phyloP scores from a whole-genome alignment of 2,329 filamentous ascomycete genomes.

The Pseudocercospora fuligena region DNA sequence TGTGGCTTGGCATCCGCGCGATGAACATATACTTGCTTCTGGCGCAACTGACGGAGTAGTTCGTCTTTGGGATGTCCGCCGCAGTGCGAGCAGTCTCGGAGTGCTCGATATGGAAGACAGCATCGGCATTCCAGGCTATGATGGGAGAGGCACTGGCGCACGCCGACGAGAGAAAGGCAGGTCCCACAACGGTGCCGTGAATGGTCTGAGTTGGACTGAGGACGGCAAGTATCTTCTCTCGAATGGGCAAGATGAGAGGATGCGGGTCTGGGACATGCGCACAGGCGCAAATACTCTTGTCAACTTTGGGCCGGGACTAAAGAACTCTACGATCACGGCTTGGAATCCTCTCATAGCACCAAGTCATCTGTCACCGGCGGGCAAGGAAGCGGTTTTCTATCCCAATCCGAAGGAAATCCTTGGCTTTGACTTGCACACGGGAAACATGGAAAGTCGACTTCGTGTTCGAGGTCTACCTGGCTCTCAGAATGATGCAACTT shows the following conservation, averaged over 20 bases:
- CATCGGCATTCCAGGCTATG: conserved; percentile 63
- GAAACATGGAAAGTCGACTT: conserved; percentile 72
- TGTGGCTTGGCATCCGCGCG: conserved; percentile 78
- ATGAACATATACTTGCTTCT: conserved; percentile 79
- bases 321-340: conserved; percentile 62
- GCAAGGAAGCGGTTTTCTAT: conserved; percentile 74
- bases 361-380: conserved; percentile 58
- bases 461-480: conserved; percentile 59
- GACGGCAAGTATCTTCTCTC: conserved; percentile 78
- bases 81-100: conserved; percentile 75
- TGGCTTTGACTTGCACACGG: conserved; percentile 78
- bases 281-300: conserved; percentile 85
- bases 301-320: conserved; percentile 81
- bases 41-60: conserved; percentile 84
- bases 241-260: conserved; percentile 79
- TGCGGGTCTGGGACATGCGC: conserved; percentile 83
- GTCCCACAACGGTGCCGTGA: conserved; percentile 82
- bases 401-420: conserved; percentile 78
- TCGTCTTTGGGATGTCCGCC: conserved; percentile 84
- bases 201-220: conserved; percentile 83
- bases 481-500: conserved; percentile 19
- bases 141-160: conserved; percentile 51
- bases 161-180: conserved; percentile 47
- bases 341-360: conserved; percentile 61
- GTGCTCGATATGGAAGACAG: conserved; percentile 84